Base-by-base conservation (phyloP, 2,329 filamentous ascomycete genomes). In the Ceratocystis cacaofunesta region DNA sequence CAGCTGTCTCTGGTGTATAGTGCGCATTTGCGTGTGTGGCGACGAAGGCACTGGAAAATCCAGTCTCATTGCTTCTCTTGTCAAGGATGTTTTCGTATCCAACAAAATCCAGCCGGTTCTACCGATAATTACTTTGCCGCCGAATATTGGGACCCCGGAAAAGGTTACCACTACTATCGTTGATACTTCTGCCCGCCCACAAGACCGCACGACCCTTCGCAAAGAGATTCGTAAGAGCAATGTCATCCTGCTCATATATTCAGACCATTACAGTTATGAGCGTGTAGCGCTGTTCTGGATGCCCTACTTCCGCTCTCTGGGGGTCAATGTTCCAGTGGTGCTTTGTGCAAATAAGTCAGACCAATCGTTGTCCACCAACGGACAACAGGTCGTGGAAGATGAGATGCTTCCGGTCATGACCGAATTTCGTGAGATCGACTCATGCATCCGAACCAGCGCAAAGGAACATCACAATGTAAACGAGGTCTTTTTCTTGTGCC, bases 261-360 rank as follows among this genome's bases (percentile, higher is more conserved):
- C 92, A 70, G 94, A 99, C 74, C 92, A 97, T 76, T 99, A 99
- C 79, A 97, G 92, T 80, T 99, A 97, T 78, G 94, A 99, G 74
- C 82, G 94, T 46, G 92, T 99, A 2, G 94, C 92, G 2, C 80
- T 99, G 58, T 99, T 97, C 76, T 99, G 94, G 94, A 88, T 99
- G 83, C 94, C 94, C 10, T 95, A 96, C 76, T 97, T 99, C 73
- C 88, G 94, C 68, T 96, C 92, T 3, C 83, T 99, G 48, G 94
- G 94, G n/a, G 94, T 99, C 73, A 99, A 99, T 73, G 91, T 99
- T 25, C 94, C 94, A 0, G 94, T 99, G 10, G 92, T 99, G 57
- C 79, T 99, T 66, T 97, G 94, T 72, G 91, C 94, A 72, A 97
- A 97, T 79, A 99, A 99, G 76, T 90, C 90, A n/a, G 94, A 99